Base-by-base conservation (phyloP, 2,329 filamentous ascomycete species). In the Rhinocladiella similis region DNA sequence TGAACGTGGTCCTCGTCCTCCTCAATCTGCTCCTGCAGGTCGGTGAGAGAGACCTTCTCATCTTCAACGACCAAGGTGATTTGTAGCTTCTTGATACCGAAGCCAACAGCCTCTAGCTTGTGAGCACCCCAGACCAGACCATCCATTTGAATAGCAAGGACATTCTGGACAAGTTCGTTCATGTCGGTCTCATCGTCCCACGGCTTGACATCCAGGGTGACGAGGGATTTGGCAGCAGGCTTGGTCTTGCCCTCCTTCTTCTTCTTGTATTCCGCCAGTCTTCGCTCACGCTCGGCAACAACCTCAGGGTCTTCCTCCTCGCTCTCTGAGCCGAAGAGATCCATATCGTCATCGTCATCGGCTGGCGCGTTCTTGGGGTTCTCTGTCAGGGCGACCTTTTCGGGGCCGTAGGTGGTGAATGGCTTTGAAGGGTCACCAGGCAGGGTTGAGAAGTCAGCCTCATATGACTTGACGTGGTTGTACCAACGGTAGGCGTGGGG, bases 111-210 rank as follows among this genome's bases (percentile, higher is more conserved):
- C 50, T 96, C 87, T 65, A 96, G 82, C 83, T 94, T 90, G 75
- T 89, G 92, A 65, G 82, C 86, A 86, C 93, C 93, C 94, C 94
- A 99, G 64, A 95, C 87, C 62, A 99, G 90, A 80, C 94, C 94
- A 48, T 97, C 93, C 83, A 89, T 86, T 78, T 93, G 85, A 68
- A 97, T 93, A 66, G 80, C 77, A 70, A 91, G 89, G 68, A 97
- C 92, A 64, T 87, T 80, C 29, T 77, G 81, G 82, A 96, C 91
- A 59, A 99, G 82, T 69, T 84, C 84, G 67, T 79, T 83, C 85
- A 97, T 91, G 78, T 95, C 83, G 69, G 93, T 97, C 87, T 96
- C 91, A 69, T 97, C 91, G 78, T 96, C 94, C 93, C 94, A 97
- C 71, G 94, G 94, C 86, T 99, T 99, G 67, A 99, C 89, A 70